Base-by-base conservation (phyloP, 371 early-diverging fungal genomes). In the Actinomortierella ambigua region DNA sequence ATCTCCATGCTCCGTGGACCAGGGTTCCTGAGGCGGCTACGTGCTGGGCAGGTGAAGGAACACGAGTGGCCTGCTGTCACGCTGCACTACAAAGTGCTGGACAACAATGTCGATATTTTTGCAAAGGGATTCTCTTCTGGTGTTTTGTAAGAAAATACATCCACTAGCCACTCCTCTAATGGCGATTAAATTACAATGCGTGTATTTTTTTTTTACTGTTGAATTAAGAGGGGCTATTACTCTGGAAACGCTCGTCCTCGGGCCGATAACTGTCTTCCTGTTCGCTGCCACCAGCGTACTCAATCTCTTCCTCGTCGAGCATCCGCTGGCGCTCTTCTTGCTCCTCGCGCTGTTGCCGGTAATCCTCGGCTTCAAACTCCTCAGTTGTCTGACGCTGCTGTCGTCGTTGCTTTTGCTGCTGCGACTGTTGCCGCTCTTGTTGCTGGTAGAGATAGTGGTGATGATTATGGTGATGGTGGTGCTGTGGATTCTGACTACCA, bases 71-170 rank as follows among this genome's bases (percentile, higher is more conserved):
- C 73, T 11, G 57, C 79, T 17, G 44, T 65, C 9, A 77, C 85
- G 11, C 51, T 88, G 54, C 89, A 88, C 59, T 90, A 88, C 62
- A 86, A 85, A 63, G 82, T 88, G 47, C 58, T 85, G 15, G 90
- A 90, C 54, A 86, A 86, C 55, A 87, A 82, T 51, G 88, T 85
- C 15, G 82, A 85, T 27, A 87, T 90, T 59, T 90, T 88, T 79
- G 84, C 88, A 39, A 86, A 84, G 56, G 90, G 90, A 15, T 78
- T 86, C 48, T 84, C 88, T 2, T 63, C 68, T 24, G 75, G 75
- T 3, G 75, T 73, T 3, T 41, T 73, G 39, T 73, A 57, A 46
- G 39, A 26, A 1, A 52, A 29, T 20, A 27, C 0, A n/a, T n/a
- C n/a, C n/a, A n/a, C n/a, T n/a, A n/a, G n/a, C n/a, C n/a, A n/a